Base-by-base conservation (phyloP, 345 rosid genomes). In the Noccaea bulbosa region DNA sequence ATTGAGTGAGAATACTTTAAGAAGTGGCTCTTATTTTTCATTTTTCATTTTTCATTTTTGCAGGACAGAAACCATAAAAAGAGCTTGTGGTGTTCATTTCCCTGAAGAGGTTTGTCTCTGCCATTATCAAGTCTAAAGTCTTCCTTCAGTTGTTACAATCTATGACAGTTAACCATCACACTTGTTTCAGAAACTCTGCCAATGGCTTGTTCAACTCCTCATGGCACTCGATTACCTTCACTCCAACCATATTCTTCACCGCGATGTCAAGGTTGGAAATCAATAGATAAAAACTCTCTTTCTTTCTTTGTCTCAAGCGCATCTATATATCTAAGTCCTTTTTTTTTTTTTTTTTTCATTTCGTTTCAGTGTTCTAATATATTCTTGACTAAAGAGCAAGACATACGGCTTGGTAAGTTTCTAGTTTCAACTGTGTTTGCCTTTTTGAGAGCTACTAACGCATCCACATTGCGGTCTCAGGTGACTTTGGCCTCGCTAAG, bases 401-500 rank as follows among this genome's bases (percentile, higher is more conserved):
- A 88, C 80, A 91, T 94, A 63, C 89, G 93, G 63, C 87, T 94
- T 62, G 99, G 96, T 91, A 72, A 82, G 75, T 32, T 5, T 27
- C 11, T 34, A 30, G 54, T 33, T 44, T 48, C 62, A 20, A 10
- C 14, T 60, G 27, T 35, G 40, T 62, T 41, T 49, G 15, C 22
- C 44, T 11, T 27, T 51, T 52, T 35, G 11, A 15, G 10, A 44
- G 14, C 24, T 53, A 39, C 46, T 40, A 35, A 56, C 61, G 11
- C 70, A 55, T 60, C 17, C 54, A 47, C 11, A n/a, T 56, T 52
- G 15, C 5, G 54, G 72, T 32, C 81, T 82, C 84, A 89, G 97
- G 97, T 84, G 97, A 94, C 82, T 94, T 94, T 83, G 99, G 96
- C 65, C 96, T 94, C 63, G 97, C 99, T 35, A 94, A 94, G 80